Percentiles rank a stretch among this genome's conserved stretches.
These are phyloP conservation scores for Melanogaster broomeanus DNA, from an alignment of 768 basidiomycete genomes.

Conservation along the genomic window DNA sequence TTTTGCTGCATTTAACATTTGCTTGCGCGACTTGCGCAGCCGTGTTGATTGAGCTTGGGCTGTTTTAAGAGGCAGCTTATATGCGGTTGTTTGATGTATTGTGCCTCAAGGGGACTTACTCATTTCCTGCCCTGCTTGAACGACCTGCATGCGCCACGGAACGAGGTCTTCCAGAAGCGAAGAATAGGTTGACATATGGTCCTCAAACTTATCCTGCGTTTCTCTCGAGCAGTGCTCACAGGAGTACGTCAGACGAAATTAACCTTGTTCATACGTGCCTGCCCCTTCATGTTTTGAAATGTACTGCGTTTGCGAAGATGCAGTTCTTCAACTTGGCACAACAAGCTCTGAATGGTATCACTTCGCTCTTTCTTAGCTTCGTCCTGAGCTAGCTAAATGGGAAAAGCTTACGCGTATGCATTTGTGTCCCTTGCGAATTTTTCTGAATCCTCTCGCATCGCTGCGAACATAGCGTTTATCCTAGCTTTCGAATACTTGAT, in stretches of 20 bases:
- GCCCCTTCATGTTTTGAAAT: conserved; percentile 7
- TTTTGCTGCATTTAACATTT: conserved; percentile 35
- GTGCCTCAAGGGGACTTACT: conserved; percentile 25
- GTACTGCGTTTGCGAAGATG: conserved; percentile 14
- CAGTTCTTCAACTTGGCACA: conserved; percentile 24
- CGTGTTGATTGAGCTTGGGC: conserved; percentile 33
- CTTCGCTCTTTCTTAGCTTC: conserved; percentile 10
- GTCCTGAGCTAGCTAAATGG: not conserved
- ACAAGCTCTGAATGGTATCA: conserved; percentile 14
- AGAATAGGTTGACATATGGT: conserved; percentile 23
- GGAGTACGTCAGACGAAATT: not conserved
- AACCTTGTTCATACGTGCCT: conserved; percentile 19
- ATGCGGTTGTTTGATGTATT: not conserved
- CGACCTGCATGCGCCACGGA: conserved; percentile 29
- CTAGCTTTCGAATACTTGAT: conserved; percentile 23
- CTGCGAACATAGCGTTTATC: conserved; percentile 17
- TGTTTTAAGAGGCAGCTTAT: conserved; percentile 14
- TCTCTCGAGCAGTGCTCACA: conserved; percentile 1
- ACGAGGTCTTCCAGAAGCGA: conserved; percentile 34
- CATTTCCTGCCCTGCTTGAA: conserved; percentile 33
- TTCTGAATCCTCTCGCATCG: conserved; percentile 10
- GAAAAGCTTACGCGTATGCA: conserved; percentile 23
- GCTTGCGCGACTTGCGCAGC: conserved; percentile 36
- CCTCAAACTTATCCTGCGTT: conserved; percentile 22
- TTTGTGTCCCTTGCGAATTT: conserved; percentile 27